Conservation (phyloP, 345 rosid genomes). For the Stellera chamaejasme region DNA sequence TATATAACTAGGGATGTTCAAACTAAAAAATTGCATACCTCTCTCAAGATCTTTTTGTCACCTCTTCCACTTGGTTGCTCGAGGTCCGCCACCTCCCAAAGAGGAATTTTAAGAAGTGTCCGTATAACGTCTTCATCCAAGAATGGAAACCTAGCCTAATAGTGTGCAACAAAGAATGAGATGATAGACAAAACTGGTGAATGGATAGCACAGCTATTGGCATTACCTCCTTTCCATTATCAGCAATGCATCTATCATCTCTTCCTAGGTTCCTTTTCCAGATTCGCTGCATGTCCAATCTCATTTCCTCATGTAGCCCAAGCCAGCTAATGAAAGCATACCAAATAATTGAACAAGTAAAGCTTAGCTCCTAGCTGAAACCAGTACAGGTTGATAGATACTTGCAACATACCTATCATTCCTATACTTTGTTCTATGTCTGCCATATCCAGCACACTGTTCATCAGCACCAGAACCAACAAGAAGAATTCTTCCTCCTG, state of each 20-base stretch:
- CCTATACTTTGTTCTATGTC: conserved; percentile 80
- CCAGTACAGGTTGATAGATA: not conserved
- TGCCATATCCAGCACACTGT: conserved; percentile 98
- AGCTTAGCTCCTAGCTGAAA: not conserved
- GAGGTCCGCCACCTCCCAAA: conserved; percentile 83
- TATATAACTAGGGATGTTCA: not conserved
- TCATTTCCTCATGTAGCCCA: conserved; percentile 85
- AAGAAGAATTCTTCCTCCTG: conserved; percentile 63
- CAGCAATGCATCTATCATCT: conserved; percentile 89
- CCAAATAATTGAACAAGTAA: conserved; percentile 6
- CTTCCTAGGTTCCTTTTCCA: conserved; percentile 97
- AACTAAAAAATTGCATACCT: conserved; percentile 47
- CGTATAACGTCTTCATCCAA: conserved; percentile 89
- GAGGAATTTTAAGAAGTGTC: conserved; percentile 67
- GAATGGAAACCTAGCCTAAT: conserved; percentile 89
- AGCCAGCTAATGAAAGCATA: conserved; percentile 47
- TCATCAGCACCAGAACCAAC: conserved; percentile 98
- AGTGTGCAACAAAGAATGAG: conserved; percentile 3
- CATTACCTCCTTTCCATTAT: conserved; percentile 83
- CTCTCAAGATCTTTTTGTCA: conserved; percentile 87
- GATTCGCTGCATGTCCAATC: conserved; percentile 93
- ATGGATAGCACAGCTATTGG: not conserved
- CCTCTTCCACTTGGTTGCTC: conserved; percentile 93
- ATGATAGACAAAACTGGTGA: not conserved
- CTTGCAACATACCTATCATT: conserved; percentile 48